Conservation (phyloP, 352 stramenopile genomes). For the Phytophthora sojae region DNA sequence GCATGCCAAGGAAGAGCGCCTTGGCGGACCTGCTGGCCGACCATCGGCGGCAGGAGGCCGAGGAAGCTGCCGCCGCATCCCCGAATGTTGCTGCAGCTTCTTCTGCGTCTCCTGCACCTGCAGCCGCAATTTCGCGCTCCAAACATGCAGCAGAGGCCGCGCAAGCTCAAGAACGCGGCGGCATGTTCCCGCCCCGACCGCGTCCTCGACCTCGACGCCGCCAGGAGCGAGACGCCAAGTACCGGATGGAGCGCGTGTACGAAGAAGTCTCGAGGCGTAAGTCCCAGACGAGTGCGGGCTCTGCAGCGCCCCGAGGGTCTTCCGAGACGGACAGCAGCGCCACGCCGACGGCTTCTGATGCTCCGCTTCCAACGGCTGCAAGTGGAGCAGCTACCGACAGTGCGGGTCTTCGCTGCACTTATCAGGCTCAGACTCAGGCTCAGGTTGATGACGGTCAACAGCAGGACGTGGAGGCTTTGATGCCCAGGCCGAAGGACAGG, state of each 20-base stretch:
- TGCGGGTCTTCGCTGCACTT: conserved; percentile 21
- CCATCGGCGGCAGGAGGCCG: conserved; percentile 28
- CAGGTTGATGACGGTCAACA: neutral
- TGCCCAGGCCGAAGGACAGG: conserved; percentile 28
- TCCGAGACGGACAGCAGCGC: conserved; percentile 40
- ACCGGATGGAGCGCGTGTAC: conserved; percentile 65
- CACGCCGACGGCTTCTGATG: conserved; percentile 22
- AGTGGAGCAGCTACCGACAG: conserved; percentile 35
- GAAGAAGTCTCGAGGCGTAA: conserved; percentile 54
- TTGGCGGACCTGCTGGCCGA: conserved; percentile 37
- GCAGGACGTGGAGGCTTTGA: conserved; percentile 3
- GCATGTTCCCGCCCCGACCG: conserved; percentile 11
- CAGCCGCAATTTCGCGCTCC: neutral
- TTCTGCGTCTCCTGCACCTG: neutral
- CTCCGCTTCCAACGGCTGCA: conserved; percentile 13
- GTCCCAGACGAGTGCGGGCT: conserved; percentile 24
- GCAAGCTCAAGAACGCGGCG: conserved; percentile 4
- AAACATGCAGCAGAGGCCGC: conserved; percentile 23
- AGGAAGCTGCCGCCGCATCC: neutral
- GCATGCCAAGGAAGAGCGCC: conserved; percentile 42
- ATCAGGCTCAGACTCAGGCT: conserved; percentile 6
- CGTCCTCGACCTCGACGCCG: conserved; percentile 8
- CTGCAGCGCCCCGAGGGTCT: conserved; percentile 24
- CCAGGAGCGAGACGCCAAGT: conserved; percentile 36
- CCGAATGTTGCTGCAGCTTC: neutral